Conservation (phyloP, 2,329 filamentous ascomycete genomes). For the Akanthomyces dipterigenus region DNA sequence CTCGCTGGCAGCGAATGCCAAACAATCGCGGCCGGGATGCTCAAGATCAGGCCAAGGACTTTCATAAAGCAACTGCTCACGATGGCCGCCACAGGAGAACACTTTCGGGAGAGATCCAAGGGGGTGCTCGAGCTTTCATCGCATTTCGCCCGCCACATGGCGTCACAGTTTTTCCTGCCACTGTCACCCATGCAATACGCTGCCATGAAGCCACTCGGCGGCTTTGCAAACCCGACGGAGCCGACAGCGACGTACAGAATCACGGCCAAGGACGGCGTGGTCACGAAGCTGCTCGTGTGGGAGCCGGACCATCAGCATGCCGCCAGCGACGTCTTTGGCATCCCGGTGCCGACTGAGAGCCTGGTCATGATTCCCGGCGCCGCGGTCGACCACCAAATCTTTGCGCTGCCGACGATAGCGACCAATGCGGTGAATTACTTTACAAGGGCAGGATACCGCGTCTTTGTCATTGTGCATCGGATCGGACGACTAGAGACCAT, state of each 20-base stretch:
- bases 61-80: background rate
- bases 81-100: background rate
- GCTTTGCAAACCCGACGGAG: slow-evolving; percentile 46
- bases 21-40: background rate
- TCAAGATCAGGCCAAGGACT: background rate
- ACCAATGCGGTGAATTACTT: slow-evolving; percentile 59
- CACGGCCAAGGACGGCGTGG: slow-evolving; percentile 44
- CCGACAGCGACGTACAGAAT: slow-evolving; percentile 39
- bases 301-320: slow-evolving; percentile 34
- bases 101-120: background rate
- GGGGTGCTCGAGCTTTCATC: background rate
- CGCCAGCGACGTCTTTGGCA: slow-evolving; percentile 18
- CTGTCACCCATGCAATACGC: slow-evolving; percentile 45
- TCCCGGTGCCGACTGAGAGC: slow-evolving; percentile 28
- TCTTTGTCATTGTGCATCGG: slow-evolving; percentile 51
- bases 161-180: background rate
- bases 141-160: background rate
- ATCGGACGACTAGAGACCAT: slow-evolving; percentile 47
- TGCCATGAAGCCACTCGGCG: slow-evolving; percentile 33
- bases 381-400: slow-evolving; percentile 57
- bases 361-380: slow-evolving; percentile 58
- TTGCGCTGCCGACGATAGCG: slow-evolving; percentile 54
- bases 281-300: slow-evolving; percentile 50
- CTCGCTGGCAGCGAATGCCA: background rate
- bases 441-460: slow-evolving; percentile 51